Base-by-base conservation (phyloP, 129 eudicot genomes). In the Artemisia argyi region DNA sequence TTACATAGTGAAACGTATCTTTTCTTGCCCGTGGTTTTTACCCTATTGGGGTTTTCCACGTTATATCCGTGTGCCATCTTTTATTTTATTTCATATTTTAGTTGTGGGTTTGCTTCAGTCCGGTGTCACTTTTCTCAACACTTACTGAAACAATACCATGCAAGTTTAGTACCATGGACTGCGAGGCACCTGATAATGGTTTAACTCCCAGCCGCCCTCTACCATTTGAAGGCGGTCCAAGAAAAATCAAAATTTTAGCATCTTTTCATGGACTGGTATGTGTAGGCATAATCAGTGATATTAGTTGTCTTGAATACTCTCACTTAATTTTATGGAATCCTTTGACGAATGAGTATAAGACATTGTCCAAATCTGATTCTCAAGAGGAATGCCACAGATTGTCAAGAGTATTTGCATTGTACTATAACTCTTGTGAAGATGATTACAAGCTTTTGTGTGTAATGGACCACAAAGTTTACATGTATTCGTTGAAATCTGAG, bases 151-250 rank as follows among this genome's bases (percentile, higher is more conserved):
- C 59, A 53, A 16, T 19, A 1, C 59, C 59, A 53, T 53, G 17
- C 39, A 59, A 20, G 6, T 65, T 65, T 30, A n/a, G 28, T 14
- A 65, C 30, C 69, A 44, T 65, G 32, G 57, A 52, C 19, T 52
- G 57, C 2, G 19, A 52, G 7, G 57, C 57, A 52, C 57, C 57
- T 17, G 57, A 52, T 5, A 15, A 15, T 13, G 57, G 57, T 15
- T 52, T 52, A 13, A 52, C 57, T 17, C 57, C 57, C 19, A 15
- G 2, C 57, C 57, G 57, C 18, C 8, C 16, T 52, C 18, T 52
- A 7, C 57, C 57, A 52, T 52, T 52, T 17, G 8, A 15, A 52
- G 6, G 7, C 57, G 4, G 7, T 12, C 16, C 18, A 13, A 2
- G 8, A 52, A 1, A 52, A 0, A 4, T 52, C 7, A 13, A 5